phyloP scores from a whole-genome alignment of 768 basidiomycete genomes.

The Mycena olivaceomarginata region DNA sequence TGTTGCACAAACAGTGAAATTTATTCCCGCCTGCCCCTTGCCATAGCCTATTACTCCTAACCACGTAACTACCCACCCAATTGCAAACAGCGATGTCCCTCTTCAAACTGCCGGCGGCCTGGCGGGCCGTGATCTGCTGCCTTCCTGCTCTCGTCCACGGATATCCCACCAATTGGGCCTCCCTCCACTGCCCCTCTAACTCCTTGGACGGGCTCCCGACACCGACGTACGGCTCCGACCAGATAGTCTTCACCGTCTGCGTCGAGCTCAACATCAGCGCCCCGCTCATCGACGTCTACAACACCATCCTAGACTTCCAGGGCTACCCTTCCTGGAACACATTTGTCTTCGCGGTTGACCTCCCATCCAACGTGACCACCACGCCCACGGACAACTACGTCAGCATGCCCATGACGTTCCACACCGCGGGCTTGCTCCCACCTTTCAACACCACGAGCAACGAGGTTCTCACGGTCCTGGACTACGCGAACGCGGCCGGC shows the following conservation, averaged over 20 bases:
- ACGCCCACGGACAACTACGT: constrained; percentile 25
- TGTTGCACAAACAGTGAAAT: too few species aligned
- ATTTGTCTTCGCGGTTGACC: constrained; percentile 31
- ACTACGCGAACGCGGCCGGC: constrained; percentile 17
- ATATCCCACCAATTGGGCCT: constrained; percentile 28
- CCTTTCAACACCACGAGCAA: constrained; percentile 27
- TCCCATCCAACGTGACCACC: constrained; percentile 28
- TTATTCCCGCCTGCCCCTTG: constrained; percentile 1
- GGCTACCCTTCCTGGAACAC: constrained; percentile 30
- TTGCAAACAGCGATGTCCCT: constrained; percentile 25
- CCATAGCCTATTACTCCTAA: background rate
- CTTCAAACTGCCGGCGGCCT: constrained; percentile 21
- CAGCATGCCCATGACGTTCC: constrained; percentile 31
- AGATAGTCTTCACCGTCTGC: constrained; percentile 32
- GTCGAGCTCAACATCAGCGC: constrained; percentile 30
- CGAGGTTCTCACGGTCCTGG: constrained; percentile 28
- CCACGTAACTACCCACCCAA: background rate
- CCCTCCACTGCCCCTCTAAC: constrained; percentile 31
- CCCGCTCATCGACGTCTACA: constrained; percentile 29
- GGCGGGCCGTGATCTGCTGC: constrained; percentile 6
- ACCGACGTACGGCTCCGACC: constrained; percentile 28
- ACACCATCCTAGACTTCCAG: constrained; percentile 29
- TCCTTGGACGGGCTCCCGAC: constrained; percentile 24
- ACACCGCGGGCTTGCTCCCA: constrained; percentile 29
- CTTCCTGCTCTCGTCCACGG: constrained; percentile 18